Evolutionary conservation across 2,329 filamentous ascomycete species (phyloP).

Genomic region (Stagonosporopsis chrysanthemi): DNA sequence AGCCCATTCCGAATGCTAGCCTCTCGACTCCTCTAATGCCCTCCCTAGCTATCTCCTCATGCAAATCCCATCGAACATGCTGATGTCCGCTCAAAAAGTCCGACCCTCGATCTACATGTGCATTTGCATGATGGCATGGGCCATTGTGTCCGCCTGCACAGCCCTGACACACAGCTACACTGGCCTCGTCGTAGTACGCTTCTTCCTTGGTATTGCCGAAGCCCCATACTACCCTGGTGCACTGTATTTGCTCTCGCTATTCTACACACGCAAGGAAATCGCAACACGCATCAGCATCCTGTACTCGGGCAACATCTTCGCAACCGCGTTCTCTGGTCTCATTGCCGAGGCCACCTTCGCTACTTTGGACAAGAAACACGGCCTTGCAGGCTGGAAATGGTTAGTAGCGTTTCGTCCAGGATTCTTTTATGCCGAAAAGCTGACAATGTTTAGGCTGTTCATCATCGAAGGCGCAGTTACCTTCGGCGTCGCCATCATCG

Average conservation of each 20-base stretch:
- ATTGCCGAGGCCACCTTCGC: slow-evolving; percentile 28
- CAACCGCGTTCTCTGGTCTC: slow-evolving; percentile 21
- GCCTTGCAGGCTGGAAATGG: slow-evolving; percentile 27
- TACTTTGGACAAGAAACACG: slow-evolving; percentile 24
- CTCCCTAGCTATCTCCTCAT: slow-evolving; percentile 28
- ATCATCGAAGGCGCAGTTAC: slow-evolving; percentile 40
- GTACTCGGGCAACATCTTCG: slow-evolving; percentile 22
- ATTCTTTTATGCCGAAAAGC: too few relatives aligned
- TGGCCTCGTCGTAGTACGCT: slow-evolving; percentile 39
- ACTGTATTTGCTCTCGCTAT: slow-evolving; percentile 67
- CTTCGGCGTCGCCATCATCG: slow-evolving; percentile 37
- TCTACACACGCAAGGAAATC: slow-evolving; percentile 65
- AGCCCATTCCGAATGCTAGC: not conserved
- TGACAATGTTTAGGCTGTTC: slow-evolving; percentile 17
- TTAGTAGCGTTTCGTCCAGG: not conserved
- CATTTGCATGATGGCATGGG: slow-evolving; percentile 44
- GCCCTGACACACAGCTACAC: slow-evolving; percentile 37
- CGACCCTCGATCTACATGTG: slow-evolving; percentile 45
- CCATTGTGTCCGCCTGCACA: slow-evolving; percentile 37
- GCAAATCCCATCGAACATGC: slow-evolving; percentile 55
- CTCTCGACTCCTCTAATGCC: not conserved
- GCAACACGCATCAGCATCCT: slow-evolving; percentile 28
- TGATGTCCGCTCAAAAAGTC: slow-evolving; percentile 48
- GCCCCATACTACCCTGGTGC: slow-evolving; percentile 65
- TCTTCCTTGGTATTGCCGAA: slow-evolving; percentile 42